phyloP scores from a whole-genome alignment of 2,329 filamentous ascomycete genomes.

The Cercospora sp. region DNA sequence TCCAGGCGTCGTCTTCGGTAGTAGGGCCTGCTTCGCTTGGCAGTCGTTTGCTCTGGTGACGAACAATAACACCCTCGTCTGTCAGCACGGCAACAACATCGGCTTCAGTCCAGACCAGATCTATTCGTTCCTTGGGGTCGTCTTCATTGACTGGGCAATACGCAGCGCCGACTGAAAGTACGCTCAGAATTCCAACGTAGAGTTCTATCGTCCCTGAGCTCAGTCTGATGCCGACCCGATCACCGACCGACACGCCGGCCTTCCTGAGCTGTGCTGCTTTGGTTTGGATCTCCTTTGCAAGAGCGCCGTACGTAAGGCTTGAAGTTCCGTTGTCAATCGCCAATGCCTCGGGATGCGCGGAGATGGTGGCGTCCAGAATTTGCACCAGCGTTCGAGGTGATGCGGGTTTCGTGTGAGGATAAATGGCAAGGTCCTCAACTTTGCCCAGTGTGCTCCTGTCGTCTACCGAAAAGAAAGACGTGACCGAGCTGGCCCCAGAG shows the following conservation, averaged over 20 bases:
- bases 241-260: slow-evolving; percentile 9
- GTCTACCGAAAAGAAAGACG: neutral
- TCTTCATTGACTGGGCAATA: slow-evolving; percentile 26
- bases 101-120: slow-evolving; percentile 32
- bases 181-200: slow-evolving; percentile 31
- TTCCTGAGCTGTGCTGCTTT: neutral
- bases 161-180: slow-evolving; percentile 36
- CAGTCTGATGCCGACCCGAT: slow-evolving; percentile 25
- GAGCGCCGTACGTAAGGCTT: slow-evolving; percentile 4
- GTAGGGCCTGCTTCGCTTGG: neutral
- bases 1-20: slow-evolving; percentile 1
- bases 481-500: neutral
- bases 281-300: neutral
- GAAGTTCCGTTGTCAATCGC: slow-evolving; percentile 18
- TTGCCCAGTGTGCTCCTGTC: neutral
- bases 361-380: neutral
- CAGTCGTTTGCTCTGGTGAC: neutral
- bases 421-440: neutral
- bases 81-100: slow-evolving; percentile 19
- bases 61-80: slow-evolving; percentile 3
- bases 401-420: neutral
- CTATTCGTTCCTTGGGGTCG: slow-evolving; percentile 30
- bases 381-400: slow-evolving; percentile 4
- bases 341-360: slow-evolving; percentile 12
- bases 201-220: slow-evolving; percentile 11